Conservation (phyloP, 495 filamentous ascomycete species). For the Penicillium salamii region DNA sequence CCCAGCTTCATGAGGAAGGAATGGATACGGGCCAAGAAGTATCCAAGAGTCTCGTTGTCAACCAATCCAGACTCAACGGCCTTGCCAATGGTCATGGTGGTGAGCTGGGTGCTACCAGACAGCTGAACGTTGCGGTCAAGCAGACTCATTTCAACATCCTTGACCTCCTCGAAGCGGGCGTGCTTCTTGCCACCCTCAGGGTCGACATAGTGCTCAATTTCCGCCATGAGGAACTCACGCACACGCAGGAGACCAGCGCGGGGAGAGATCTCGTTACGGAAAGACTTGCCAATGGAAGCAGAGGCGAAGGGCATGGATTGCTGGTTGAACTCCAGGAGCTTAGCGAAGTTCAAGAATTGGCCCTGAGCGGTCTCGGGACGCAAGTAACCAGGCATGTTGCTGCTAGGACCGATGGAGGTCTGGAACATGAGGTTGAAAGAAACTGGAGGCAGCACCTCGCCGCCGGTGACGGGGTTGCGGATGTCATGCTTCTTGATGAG, state of each 20-base stretch:
- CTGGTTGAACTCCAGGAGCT: conserved; percentile 70
- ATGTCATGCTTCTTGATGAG: conserved; percentile 66
- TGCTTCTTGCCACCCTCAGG: conserved; percentile 71
- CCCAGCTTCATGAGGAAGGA: conserved; percentile 70
- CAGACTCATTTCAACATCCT: conserved; percentile 60
- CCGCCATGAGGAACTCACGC: conserved; percentile 71
- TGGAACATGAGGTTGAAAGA: conserved; percentile 77
- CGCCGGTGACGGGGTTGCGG: conserved; percentile 60
- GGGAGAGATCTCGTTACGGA: conserved; percentile 72
- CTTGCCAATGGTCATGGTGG: conserved; percentile 62
- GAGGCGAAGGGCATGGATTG: conserved; percentile 69
- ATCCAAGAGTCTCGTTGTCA: conserved; percentile 85
- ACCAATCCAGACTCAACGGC: conserved; percentile 67
- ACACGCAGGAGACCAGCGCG: conserved; percentile 65
- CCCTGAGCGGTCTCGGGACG: conserved; percentile 68
- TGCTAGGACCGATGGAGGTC: conserved; percentile 65
- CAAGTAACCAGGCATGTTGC: conserved; percentile 60
- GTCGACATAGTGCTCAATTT: conserved; percentile 73
- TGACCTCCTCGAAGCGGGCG: conserved; percentile 60
- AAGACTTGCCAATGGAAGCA: conserved; percentile 74
- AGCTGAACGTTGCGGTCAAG: conserved; percentile 71
- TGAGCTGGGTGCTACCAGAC: conserved; percentile 60
- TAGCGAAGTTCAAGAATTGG: conserved; percentile 66
- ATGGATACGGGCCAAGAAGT: conserved; percentile 78
- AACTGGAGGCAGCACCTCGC: conserved; percentile 59